phyloP scores from a whole-genome alignment of 306 rosid species.

The Cicer bijugum region DNA sequence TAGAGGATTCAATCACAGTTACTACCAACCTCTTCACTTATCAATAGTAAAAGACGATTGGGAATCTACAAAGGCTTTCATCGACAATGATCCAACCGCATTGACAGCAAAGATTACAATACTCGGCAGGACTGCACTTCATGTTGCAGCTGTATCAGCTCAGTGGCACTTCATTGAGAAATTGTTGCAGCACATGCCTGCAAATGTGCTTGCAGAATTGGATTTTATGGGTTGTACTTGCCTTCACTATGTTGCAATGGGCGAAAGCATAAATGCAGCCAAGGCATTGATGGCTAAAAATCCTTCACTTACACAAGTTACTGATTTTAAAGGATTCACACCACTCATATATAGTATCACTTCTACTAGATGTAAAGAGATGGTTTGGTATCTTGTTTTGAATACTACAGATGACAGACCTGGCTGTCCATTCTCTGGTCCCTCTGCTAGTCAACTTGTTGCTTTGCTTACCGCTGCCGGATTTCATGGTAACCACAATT shows the following conservation, averaged over 20 bases:
- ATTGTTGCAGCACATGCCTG: conserved; percentile 45
- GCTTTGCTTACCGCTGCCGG: conserved; percentile 59
- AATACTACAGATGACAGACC: conserved; percentile 55
- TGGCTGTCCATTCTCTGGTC: conserved; percentile 53
- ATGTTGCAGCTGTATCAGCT: conserved; percentile 53
- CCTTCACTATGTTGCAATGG: conserved; percentile 58
- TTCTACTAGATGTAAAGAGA: conserved; percentile 44
- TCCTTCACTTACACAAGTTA: conserved; percentile 47
- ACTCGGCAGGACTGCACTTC: conserved; percentile 47
- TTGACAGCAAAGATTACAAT: conserved; percentile 47
- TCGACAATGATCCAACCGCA: conserved; percentile 51
- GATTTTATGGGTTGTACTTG: conserved; percentile 57
- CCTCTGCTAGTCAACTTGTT: conserved; percentile 43
- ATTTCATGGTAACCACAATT: conserved; percentile 52
- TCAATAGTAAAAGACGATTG: conserved; percentile 60
- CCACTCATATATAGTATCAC: conserved; percentile 53
- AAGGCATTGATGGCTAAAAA: conserved; percentile 51
- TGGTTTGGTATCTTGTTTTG: conserved; percentile 63
- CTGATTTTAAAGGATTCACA: conserved; percentile 47
- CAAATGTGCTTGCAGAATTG: conserved; percentile 28
- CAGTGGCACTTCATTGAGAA: conserved; percentile 56
- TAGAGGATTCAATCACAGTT: conserved; percentile 49
- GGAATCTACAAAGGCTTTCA: conserved; percentile 48
- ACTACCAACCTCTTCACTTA: conserved; percentile 54
- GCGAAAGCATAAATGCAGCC: conserved; percentile 49